A percentile compares a stretch with the other conserved stretches of the same genome.
These are phyloP conservation scores for Clonostachys rhizophaga DNA, from an alignment of 2,329 filamentous ascomycete genomes.

Conservation along the genomic window DNA sequence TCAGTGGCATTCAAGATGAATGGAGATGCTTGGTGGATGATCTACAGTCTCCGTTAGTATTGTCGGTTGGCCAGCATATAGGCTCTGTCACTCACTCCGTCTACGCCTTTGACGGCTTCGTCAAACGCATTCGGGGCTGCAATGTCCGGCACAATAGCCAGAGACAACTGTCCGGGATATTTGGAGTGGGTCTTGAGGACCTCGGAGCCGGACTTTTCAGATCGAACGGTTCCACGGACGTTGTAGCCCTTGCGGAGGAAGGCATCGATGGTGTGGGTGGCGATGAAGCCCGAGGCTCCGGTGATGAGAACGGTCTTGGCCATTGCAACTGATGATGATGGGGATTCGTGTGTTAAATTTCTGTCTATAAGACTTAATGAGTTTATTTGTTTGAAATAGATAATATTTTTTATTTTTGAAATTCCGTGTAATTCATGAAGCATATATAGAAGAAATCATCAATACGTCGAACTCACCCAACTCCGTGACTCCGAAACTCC, in stretches of 20 bases:
- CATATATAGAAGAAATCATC: too few relatives aligned
- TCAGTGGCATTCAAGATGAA: conserved; percentile 34
- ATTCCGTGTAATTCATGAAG: too few relatives aligned
- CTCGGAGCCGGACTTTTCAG: conserved; percentile 15
- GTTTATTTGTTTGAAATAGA: too few relatives aligned
- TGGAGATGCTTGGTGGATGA: conserved; percentile 17
- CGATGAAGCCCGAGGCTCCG: conserved; percentile 18
- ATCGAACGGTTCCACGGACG: conserved; percentile 22
- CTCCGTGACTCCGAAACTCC: too few relatives aligned
- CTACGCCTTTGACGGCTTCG: conserved; percentile 30
- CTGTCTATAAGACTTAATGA: too few relatives aligned
- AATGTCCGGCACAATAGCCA: conserved; percentile 35
- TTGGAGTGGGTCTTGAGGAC: conserved; percentile 29
- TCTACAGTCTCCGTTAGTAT: background rate
- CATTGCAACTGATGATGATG: too few relatives aligned
- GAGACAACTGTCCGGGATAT: conserved; percentile 26
- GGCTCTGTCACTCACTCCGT: conserved; percentile 38
- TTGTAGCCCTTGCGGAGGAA: conserved; percentile 18
- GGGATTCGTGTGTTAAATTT: too few relatives aligned
- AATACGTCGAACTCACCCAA: too few relatives aligned
- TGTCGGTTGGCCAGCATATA: conserved; percentile 17
- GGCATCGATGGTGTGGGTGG: conserved; percentile 24
- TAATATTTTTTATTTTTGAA: too few relatives aligned
- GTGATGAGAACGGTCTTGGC: conserved; percentile 24
- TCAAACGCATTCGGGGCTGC: conserved; percentile 24